Conservation (phyloP, 345 rosid species). For the Euphorbia lathyris region DNA sequence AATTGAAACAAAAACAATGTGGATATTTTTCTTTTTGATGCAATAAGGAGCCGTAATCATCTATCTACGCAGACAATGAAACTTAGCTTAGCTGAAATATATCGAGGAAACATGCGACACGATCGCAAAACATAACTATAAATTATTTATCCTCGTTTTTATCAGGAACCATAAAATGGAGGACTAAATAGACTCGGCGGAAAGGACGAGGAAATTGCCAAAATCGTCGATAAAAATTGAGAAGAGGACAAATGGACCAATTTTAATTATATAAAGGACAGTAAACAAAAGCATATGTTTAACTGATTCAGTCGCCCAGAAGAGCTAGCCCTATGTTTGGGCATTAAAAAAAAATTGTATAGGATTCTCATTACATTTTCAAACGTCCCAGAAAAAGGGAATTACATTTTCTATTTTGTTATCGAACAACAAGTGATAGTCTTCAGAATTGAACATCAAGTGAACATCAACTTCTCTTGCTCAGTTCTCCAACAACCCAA, state of each 20-base stretch:
- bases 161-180: background rate
- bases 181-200: background rate
- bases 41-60: too few species aligned
- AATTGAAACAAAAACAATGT: background rate
- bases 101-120: background rate
- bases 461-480: background rate
- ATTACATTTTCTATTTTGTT: background rate
- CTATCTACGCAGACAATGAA: background rate
- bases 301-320: background rate
- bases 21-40: background rate
- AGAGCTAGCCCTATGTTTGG: background rate
- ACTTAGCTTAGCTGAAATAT: background rate
- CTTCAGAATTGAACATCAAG: background rate
- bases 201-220: conserved; percentile 3
- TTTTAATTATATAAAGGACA: background rate
- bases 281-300: background rate
- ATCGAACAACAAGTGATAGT: background rate
- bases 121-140: background rate
- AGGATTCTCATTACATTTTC: background rate
- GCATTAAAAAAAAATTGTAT: background rate
- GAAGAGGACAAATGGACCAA: background rate
- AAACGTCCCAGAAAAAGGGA: background rate
- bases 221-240: background rate
- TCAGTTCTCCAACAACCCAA: too few species aligned
- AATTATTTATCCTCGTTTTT: background rate